phyloP scores from a whole-genome alignment of 1,284 basidiomycete species.

The Apiotrichum siamense region DNA sequence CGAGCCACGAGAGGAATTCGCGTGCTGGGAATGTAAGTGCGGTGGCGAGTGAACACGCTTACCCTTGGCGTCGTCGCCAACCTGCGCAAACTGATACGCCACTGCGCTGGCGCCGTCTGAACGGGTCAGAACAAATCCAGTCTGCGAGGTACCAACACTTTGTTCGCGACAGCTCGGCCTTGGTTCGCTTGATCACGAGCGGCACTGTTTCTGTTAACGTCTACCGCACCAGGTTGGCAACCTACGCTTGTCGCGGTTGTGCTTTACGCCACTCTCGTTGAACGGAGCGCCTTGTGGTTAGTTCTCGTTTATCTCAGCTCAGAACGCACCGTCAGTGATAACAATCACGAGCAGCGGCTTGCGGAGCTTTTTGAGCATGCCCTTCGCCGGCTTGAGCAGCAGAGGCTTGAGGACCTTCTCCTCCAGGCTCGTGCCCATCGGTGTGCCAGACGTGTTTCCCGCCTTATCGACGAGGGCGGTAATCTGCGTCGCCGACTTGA shows the following conservation, averaged over 20 bases:
- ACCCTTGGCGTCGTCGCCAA: constrained; percentile 11
- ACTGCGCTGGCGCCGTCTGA: constrained; percentile 9
- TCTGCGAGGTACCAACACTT: neutral
- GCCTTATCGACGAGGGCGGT: constrained; percentile 28
- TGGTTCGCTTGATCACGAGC: neutral
- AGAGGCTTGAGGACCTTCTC: constrained; percentile 8
- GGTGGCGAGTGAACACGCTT: neutral
- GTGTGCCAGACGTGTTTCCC: constrained; percentile 15
- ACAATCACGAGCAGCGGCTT: constrained; percentile 32
- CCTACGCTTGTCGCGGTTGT: constrained; percentile 3
- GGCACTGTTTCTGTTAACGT: neutral
- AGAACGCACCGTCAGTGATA: constrained; percentile 36
- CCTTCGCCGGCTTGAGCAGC: constrained; percentile 5
- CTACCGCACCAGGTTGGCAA: neutral
- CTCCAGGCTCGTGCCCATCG: constrained; percentile 5
- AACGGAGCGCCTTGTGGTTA: constrained; percentile 1
- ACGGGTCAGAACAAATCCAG: neutral
- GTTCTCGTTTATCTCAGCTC: neutral
- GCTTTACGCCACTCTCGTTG: constrained; percentile 2
- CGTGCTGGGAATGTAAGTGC: neutral
- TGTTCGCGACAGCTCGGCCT: neutral
- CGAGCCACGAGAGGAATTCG: constrained; percentile 5
- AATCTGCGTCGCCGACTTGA: constrained; percentile 40
- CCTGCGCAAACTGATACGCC: constrained; percentile 11
- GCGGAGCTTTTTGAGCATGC: neutral